phyloP scores from a whole-genome alignment of 257 asterid species.

The Petrea volubilis region DNA sequence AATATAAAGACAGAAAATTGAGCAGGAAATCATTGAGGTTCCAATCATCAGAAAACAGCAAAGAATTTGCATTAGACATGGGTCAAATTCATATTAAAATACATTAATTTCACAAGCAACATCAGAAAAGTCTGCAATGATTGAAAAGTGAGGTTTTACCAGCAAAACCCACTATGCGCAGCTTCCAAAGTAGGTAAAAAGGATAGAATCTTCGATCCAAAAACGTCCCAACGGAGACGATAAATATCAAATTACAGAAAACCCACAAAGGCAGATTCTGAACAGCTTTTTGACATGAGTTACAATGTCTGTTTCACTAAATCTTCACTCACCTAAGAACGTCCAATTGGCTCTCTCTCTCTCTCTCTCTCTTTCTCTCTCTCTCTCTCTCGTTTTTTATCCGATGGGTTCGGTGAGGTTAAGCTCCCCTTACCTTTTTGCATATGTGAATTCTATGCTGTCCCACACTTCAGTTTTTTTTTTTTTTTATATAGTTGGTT shows the following conservation, averaged over 20 bases:
- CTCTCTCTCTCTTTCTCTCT: too few relatives aligned
- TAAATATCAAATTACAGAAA: background rate
- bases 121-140: background rate
- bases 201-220: slow-evolving; percentile 9
- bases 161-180: slow-evolving; percentile 18
- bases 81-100: too few relatives aligned
- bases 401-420: too few relatives aligned
- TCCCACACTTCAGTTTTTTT: too few relatives aligned
- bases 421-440: too few relatives aligned
- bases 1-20: background rate
- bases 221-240: slow-evolving; percentile 4
- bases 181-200: background rate
- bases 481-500: too few relatives aligned
- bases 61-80: background rate
- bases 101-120: too few relatives aligned
- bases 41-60: background rate
- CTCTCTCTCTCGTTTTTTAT: too few relatives aligned
- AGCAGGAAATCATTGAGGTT: background rate
- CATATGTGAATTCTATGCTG: too few relatives aligned
- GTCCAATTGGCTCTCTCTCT: too few relatives aligned
- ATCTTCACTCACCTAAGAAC: too few relatives aligned
- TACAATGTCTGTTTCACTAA: background rate
- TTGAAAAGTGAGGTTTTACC: slow-evolving; percentile 24
- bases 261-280: slow-evolving; percentile 14
- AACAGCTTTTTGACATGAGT: background rate